Conservation (phyloP, 192 early-diverging fungal genomes). For the Linnemannia elongata region DNA sequence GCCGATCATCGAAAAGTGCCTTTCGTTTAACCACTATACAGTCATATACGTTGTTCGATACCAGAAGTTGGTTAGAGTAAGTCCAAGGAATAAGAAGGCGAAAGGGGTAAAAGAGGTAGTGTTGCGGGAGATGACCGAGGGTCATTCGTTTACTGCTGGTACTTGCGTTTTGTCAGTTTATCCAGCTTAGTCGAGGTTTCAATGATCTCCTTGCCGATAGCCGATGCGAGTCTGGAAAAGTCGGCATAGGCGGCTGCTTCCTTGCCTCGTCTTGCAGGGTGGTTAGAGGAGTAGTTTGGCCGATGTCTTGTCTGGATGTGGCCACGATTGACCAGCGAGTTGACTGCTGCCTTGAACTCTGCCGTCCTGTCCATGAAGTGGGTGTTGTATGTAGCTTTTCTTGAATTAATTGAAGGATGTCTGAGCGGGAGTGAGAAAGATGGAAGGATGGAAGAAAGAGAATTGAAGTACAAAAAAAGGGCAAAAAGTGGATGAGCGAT, state of each 20-base stretch:
- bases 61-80: not conserved
- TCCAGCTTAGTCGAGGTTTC: conserved; percentile 85
- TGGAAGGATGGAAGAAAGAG: not conserved
- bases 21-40: conserved; percentile 88
- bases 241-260: conserved; percentile 72
- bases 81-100: not conserved
- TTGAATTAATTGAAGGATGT: not conserved
- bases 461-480: not conserved
- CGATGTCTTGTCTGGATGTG: conserved; percentile 28
- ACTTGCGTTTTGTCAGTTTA: conserved; percentile 82
- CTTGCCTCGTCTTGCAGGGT: conserved; percentile 31
- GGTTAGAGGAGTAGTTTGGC: conserved; percentile 1
- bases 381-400: not conserved
- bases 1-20: conserved; percentile 97
- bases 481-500: not conserved
- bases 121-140: not conserved
- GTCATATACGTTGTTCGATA: not conserved
- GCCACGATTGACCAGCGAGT: conserved; percentile 73
- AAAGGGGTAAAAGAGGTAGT: not conserved
- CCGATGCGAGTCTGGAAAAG: conserved; percentile 85
- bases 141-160: not conserved
- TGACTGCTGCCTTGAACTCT: conserved; percentile 90
- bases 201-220: conserved; percentile 91
- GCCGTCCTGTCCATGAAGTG: conserved; percentile 76
- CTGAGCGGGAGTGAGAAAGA: not conserved